Base-by-base conservation (phyloP, 1,284 basidiomycete species). In the Irpex rosettiformis region DNA sequence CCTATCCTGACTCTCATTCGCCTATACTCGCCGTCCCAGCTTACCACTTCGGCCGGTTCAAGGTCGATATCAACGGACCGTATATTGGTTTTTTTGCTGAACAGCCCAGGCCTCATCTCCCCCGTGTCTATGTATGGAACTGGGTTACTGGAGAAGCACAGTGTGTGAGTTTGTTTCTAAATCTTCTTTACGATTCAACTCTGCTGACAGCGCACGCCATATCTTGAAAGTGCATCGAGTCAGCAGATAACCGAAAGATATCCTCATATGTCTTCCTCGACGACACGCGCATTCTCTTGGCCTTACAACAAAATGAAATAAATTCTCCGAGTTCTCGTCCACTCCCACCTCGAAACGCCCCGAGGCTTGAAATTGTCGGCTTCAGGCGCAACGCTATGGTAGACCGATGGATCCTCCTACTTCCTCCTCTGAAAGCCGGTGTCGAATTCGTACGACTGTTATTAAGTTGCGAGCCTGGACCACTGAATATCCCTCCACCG, bases 101-200 rank as follows among this genome's bases (percentile, higher is more conserved):
- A 22, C 29, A 11, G 25, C 25, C 13, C 13, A 6, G 22, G 30
- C 29, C n/a, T 25, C n/a, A 27, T 63, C 21, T 28, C 33, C 0
- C n/a, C n/a, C n/a, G n/a, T n/a, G n/a, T n/a, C n/a, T n/a, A n/a
- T n/a, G 48, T 64, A 7, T 55, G 56, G 53, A 55, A 64, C 30
- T 64, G 62, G 62, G 43, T 33, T 18, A 57, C 51, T 13, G 62
- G 58, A 6, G 25, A 28, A 25, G 11, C 33, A n/a, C 43, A 59
- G 24, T 52, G 55, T 47, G 62, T 59, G 47, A 63, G 62, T 54
- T 37, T 30, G 25, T 21, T 21, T n/a, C 18, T 7, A 49, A 48
- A 8, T 25, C 51, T n/a, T n/a, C n/a, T n/a, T n/a, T n/a, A n/a
- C 11, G n/a, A 7, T 37, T 11, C 33, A 16, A 37, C 16, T 8